phyloP scores from a whole-genome alignment of 352 stramenopile genomes.

The Blastocystis sp. region DNA sequence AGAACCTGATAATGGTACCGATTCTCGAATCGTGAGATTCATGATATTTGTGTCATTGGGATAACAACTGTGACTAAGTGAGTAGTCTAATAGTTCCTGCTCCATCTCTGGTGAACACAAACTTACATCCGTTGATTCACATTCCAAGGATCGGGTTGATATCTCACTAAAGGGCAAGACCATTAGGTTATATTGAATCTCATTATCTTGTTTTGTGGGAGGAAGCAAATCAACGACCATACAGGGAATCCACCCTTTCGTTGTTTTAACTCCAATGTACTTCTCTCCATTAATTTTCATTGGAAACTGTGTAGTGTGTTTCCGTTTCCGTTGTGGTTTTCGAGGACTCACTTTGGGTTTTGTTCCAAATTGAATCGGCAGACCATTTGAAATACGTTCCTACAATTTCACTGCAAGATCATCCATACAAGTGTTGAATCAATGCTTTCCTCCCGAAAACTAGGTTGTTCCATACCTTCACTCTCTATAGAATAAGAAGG shows the following conservation, averaged over 20 bases:
- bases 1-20: neutral
- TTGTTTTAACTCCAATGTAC: neutral
- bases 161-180: too few relatives aligned
- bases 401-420: neutral
- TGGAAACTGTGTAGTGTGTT: neutral
- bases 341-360: neutral
- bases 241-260: neutral
- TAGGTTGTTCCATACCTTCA: neutral
- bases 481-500: neutral
- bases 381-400: neutral
- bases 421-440: neutral
- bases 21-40: neutral
- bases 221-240: slow-evolving; percentile 1
- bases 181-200: too few relatives aligned
- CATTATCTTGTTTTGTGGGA: neutral
- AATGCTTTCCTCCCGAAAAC: neutral
- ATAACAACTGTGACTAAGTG: neutral
- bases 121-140: neutral
- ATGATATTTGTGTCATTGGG: neutral
- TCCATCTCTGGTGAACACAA: slow-evolving; percentile 1
- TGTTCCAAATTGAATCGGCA: slow-evolving; percentile 19
- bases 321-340: neutral
- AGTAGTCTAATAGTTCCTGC: neutral
- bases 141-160: too few relatives aligned
- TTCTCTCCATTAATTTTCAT: neutral